Conservation (phyloP, 352 stramenopile genomes). For the Phytophthora quininea region DNA sequence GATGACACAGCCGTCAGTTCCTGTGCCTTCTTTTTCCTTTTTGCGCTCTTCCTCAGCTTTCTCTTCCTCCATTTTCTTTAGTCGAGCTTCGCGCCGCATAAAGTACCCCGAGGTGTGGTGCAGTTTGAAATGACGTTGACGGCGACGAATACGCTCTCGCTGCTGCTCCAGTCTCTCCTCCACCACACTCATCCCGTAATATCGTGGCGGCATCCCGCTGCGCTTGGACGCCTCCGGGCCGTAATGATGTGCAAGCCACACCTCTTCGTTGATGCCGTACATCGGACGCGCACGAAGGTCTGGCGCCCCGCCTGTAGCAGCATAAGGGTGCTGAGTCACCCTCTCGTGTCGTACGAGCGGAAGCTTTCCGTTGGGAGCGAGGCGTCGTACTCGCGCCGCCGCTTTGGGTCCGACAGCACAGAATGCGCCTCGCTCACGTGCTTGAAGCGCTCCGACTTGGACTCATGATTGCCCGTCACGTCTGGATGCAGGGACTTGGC, state of each 20-base stretch:
- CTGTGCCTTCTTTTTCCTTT: slow-evolving; percentile 22
- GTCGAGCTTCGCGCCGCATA: slow-evolving; percentile 65
- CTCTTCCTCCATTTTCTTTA: slow-evolving; percentile 61
- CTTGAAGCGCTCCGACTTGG: slow-evolving; percentile 88
- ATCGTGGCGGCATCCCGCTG: slow-evolving; percentile 51
- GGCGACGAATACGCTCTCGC: slow-evolving; percentile 64
- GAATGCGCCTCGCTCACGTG: slow-evolving; percentile 80
- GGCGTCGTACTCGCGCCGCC: slow-evolving; percentile 71
- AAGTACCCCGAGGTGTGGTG: slow-evolving; percentile 72
- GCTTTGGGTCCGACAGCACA: slow-evolving; percentile 69
- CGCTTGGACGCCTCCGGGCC: slow-evolving; percentile 55
- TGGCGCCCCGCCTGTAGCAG: slow-evolving; percentile 32
- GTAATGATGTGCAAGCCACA: slow-evolving; percentile 88
- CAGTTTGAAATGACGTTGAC: slow-evolving; percentile 79
- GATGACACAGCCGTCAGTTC: slow-evolving; percentile 31
- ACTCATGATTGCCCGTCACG: slow-evolving; percentile 78
- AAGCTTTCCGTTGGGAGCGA: slow-evolving; percentile 51
- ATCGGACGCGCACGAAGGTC: slow-evolving; percentile 42
- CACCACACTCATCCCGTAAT: slow-evolving; percentile 78
- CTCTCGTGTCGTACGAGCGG: slow-evolving; percentile 45
- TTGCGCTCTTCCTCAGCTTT: slow-evolving; percentile 37
- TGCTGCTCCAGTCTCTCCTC: slow-evolving; percentile 75
- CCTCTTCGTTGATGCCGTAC: slow-evolving; percentile 84
- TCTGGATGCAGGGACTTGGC: slow-evolving; percentile 88
- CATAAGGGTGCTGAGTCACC: slow-evolving; percentile 61